A percentile compares a stretch with the other conserved stretches of the same genome.
These are phyloP conservation scores for Hanseniaspora nectarophila DNA, from an alignment of 805 yeast genomes.

Conservation along the genomic window DNA sequence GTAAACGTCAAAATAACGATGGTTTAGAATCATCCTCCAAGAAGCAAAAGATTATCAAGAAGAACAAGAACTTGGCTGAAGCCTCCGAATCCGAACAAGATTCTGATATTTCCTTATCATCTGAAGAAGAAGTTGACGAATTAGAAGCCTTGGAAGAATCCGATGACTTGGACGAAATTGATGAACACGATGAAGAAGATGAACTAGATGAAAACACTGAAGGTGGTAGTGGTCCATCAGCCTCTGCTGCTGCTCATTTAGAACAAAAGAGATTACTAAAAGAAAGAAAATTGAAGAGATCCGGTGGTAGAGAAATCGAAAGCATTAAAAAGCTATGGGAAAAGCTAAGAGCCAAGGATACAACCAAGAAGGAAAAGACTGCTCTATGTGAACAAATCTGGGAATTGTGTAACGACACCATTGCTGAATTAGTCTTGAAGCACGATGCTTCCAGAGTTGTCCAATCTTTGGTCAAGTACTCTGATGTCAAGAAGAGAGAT, in stretches of 20 bases:
- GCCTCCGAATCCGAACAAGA: slow-evolving; percentile 12
- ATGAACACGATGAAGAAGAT: slow-evolving; percentile 23
- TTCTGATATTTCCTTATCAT: slow-evolving; percentile 18
- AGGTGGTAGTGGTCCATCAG: slow-evolving; percentile 21
- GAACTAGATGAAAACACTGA: slow-evolving; percentile 27
- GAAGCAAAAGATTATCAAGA: slow-evolving; percentile 21
- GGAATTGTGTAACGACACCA: slow-evolving; percentile 64
- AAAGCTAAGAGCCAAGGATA: slow-evolving; percentile 70
- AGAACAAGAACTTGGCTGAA: slow-evolving; percentile 24
- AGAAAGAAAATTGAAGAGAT: slow-evolving; percentile 78
- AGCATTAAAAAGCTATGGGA: slow-evolving; percentile 85
- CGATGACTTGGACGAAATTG: slow-evolving; percentile 26
- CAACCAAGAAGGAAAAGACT: slow-evolving; percentile 63
- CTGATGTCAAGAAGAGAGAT: slow-evolving; percentile 67
- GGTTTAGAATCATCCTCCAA: slow-evolving; percentile 11
- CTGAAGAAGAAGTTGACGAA: slow-evolving; percentile 16
- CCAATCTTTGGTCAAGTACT: slow-evolving; percentile 81
- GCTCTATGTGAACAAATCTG: slow-evolving; percentile 74
- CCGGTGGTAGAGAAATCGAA: slow-evolving; percentile 76
- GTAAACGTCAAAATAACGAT: slow-evolving; percentile 16
- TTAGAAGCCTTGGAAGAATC: slow-evolving; percentile 12
- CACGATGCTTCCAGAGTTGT: slow-evolving; percentile 95
- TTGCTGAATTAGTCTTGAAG: slow-evolving; percentile 77
- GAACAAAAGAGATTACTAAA: slow-evolving; percentile 68
- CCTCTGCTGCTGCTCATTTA: slow-evolving; percentile 41